A percentile compares a stretch with the other conserved stretches of the same genome.
phyloP scores from a whole-genome alignment of 1,284 basidiomycete genomes.

The Ganoderma multipileum region DNA sequence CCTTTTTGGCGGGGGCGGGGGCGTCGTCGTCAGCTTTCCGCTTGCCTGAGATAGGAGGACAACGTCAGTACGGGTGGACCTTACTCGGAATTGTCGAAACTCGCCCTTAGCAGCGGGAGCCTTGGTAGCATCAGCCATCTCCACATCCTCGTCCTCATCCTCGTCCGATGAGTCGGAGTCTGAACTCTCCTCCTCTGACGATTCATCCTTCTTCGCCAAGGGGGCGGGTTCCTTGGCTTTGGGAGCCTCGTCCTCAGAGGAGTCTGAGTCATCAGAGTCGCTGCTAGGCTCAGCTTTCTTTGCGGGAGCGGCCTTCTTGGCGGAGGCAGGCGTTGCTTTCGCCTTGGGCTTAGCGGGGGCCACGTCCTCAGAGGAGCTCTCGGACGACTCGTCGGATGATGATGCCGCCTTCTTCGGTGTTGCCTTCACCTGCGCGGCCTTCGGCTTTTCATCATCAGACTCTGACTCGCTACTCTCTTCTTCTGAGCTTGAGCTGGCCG shows the following conservation, averaged over 20 bases:
- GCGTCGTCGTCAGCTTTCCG: slow-evolving; percentile 84
- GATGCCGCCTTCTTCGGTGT: slow-evolving; percentile 37
- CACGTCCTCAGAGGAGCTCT: slow-evolving; percentile 39
- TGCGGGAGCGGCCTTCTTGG: slow-evolving; percentile 42
- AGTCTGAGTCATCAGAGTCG: slow-evolving; percentile 39
- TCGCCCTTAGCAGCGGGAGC: slow-evolving; percentile 51
- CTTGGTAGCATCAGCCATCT: slow-evolving; percentile 59
- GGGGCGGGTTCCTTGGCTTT: slow-evolving; percentile 42
- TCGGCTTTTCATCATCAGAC: slow-evolving; percentile 46
- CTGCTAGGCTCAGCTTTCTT: slow-evolving; percentile 33
- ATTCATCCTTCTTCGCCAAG: slow-evolving; percentile 33
- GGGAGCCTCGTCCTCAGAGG: slow-evolving; percentile 43
- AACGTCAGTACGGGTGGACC: slow-evolving; percentile 4
- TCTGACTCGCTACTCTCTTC: slow-evolving; percentile 29
- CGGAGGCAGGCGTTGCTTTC: slow-evolving; percentile 34
- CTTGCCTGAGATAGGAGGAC: slow-evolving; percentile 58
- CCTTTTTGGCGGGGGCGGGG: slow-evolving; percentile 79
- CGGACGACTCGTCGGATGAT: slow-evolving; percentile 24
- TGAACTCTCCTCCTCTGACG: not conserved
- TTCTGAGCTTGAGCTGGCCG: slow-evolving; percentile 26
- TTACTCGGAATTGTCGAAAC: slow-evolving; percentile 19
- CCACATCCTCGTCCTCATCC: slow-evolving; percentile 55
- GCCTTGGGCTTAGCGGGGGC: slow-evolving; percentile 42
- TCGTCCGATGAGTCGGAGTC: slow-evolving; percentile 39
- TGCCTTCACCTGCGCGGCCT: slow-evolving; percentile 44